Base-by-base conservation (phyloP, 2,329 filamentous ascomycete genomes). In the Pseudogymnoascus sp. region DNA sequence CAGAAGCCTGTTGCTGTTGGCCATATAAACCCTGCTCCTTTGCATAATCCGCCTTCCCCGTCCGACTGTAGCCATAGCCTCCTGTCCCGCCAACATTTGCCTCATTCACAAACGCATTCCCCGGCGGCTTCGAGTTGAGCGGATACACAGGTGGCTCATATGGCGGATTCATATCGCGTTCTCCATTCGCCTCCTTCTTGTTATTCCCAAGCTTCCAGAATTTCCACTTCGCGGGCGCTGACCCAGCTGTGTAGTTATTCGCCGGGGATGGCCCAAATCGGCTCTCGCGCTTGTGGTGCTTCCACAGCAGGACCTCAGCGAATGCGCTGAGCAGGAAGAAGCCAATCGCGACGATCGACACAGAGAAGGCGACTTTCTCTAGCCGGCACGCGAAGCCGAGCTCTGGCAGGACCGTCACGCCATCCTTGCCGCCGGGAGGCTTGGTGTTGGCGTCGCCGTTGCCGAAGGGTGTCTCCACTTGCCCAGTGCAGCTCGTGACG, bases 281-380 rank as follows among this genome's bases (percentile, higher is more conserved):
- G 79, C 89, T 90, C 77, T 90, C 87, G 70, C 86, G 87, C 77
- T 86, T 85, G 79, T 89, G 88, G 74, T 90, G 81, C 65, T 86
- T 85, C 69, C 83, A 83, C 53, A 93, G 82, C 60, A 82, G 79
- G 61, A 91, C 67, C 71, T 93, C 89, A 66, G 89, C 79, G 64
- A 86, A 73, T 61, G 89, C 85, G 60, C 89, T 90, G 71, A 90
- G 72, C 70, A 91, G 72, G 81, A 93, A 95, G 76, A 93, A 86
- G 77, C 90, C 74, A 59, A 89, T 86, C 71, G 82, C 89, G 63
- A 92, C 83, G 65, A 97, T 89, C 31, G 92, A 79, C 14, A 95
- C 86, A 3, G 90, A 89, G 67, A 97, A 87, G 65, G 81, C 83
- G 50, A 87, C 91, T 60, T 86, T 90, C 76, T 96, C 85, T 68